Base-by-base conservation (phyloP, 495 filamentous ascomycete species). In the Stereocaulon alpinum region DNA sequence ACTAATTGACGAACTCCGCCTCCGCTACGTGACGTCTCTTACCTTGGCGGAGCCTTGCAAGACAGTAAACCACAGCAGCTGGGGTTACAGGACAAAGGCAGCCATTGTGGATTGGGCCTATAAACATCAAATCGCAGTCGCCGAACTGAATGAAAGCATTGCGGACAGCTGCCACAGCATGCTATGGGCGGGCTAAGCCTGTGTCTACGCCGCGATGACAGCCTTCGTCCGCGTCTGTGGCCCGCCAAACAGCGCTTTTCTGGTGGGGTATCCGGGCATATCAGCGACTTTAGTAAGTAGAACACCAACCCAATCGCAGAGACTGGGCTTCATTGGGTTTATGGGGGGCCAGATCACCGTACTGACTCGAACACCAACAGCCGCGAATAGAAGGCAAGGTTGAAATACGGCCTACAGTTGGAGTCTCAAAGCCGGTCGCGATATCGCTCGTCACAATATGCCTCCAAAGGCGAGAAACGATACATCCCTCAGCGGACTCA, bases 301-400 rank as follows among this genome's bases (percentile, higher is more conserved):
- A 47, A 32, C 15, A 1, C 12, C 34, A 37, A 24, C 34, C 34
- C 29, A 14, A 15, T 2, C 22, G 32, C n/a, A n/a, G 11, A 3
- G 5, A 40, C 12, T 24, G n/a, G 12, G 27, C 10, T 15, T 6
- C 18, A 9, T 0, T 20, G 50, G 22, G 37, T 10, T n/a, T 3
- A 20, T 18, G 32, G 20, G 17, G 20, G 3, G 29, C 14, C 18
- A 30, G 34, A 58, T 15, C 18, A 18, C 15, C 10, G 22, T 32
- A 22, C 56, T 55, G 40, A 47, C 27, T n/a, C 34, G 41, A 6
- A 18, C 7, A 43, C 20, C n/a, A 51, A 37, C 47, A 96, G 89
- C 93, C 93, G 61, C 84, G 93, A 64, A 89, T 98, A 73, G 91
- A 96, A 75, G 93, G 93, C 58, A 96, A 94, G 73, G 93, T 98